Percentiles rank a stretch among this genome's conserved stretches.
These are phyloP conservation scores for Ascochyta viciae-villosae DNA, from an alignment of 2,329 filamentous ascomycete species.

Conservation along the genomic window DNA sequence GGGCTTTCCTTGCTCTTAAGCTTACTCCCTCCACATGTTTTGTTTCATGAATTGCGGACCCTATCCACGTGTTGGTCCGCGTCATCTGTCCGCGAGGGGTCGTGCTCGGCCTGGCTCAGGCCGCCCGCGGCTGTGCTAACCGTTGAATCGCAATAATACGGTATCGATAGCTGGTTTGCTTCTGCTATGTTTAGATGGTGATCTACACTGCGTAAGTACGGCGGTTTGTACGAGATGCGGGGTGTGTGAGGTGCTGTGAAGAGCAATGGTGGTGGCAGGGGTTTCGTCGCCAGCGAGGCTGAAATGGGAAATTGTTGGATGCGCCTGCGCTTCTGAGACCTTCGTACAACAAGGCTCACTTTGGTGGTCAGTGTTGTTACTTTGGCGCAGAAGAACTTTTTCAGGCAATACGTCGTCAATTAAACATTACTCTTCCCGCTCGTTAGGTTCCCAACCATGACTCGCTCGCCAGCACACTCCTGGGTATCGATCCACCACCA, in stretches of 20 bases:
- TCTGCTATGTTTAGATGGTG: constrained; percentile 10
- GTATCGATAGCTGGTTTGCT: background rate
- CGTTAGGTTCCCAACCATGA: constrained; percentile 5
- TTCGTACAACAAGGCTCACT: background rate
- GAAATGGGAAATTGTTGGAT: constrained; percentile 8
- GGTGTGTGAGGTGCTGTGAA: background rate
- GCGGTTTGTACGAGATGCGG: background rate
- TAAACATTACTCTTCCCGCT: background rate
- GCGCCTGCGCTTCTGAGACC: constrained; percentile 2
- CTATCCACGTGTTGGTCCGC: constrained; percentile 17
- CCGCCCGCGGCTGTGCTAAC: constrained; percentile 13
- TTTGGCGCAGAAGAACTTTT: background rate
- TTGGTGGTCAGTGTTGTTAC: background rate
- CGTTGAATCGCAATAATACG: background rate
- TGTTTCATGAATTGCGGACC: constrained; percentile 21
- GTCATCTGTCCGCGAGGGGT: constrained; percentile 15
- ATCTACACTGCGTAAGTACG: background rate
- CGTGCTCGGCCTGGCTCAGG: constrained; percentile 8
- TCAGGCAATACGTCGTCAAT: background rate
- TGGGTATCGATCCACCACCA: constrained; percentile 1
- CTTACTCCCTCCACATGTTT: constrained; percentile 7
- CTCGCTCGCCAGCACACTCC: constrained; percentile 12
- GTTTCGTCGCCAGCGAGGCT: constrained; percentile 4
- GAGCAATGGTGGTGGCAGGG: background rate
- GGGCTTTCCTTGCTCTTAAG: constrained; percentile 13